Base-by-base conservation (phyloP, 805 yeast genomes). In the Yamadazyma kitorensis region DNA sequence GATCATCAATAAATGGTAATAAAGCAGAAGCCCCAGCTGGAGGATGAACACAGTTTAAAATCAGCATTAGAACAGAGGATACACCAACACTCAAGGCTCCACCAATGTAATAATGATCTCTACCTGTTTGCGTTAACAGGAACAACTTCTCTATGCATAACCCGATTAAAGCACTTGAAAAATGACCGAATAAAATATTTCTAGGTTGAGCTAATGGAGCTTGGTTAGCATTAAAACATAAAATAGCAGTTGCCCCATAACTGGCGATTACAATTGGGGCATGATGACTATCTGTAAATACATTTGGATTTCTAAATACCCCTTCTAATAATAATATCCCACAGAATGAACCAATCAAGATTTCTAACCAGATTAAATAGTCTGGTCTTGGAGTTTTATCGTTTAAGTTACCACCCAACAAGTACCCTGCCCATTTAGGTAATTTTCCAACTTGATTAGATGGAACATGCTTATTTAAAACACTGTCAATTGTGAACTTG, bases 1-100 rank as follows among this genome's bases (percentile, higher is more conserved):
- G 43, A 1, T 51, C 70, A 33, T 77, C 80, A 0, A 72, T 47
- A 2, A 69, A 55, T 0, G 86, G 83, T 6, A 80, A 54, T 23
- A 80, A 48, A 0, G 86, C 85, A 7, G 81, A 70, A 1, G 86
- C 86, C 2, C 87, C 87, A 1, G 81, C 79, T 0, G 87, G 87
- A 0, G 87, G 87, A 50, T 81, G 86, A 1, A 78, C 73, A 38
- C 79, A 71, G 41, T 76, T 76, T 4, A 68, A 52, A 1, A 77
- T 41, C 10, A 72, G 55, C 82, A 78, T 78, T 2, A 59, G 52
- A 8, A 74, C 76, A 6, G 80, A 71, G 2, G 81, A 47, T 4
- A 76, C 39, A 0, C 70, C 80, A 6, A 78, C 82, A 24, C 78
- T 61, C 19, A 80, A 48, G 0, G 82, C 80, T 2, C 80, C 86